Evolutionary conservation across 164 flowering plant genomes (phyloP), one percentile per base, ranked within the genome.

Genomic region (Amborella trichopoda): DNA sequence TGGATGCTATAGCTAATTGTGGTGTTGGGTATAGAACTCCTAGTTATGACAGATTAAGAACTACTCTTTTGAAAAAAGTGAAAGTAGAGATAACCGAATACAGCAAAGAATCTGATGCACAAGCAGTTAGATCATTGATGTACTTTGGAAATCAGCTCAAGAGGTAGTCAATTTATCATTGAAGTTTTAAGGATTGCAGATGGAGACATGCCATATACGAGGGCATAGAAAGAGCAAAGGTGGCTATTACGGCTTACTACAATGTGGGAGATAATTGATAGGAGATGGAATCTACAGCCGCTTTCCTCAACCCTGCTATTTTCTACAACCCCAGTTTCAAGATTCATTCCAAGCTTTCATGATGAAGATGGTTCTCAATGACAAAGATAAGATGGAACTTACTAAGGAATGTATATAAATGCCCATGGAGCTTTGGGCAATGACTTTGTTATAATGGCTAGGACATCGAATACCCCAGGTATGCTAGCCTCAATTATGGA

Each of bases 171-270:
- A 58, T n/a, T 41, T 79, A 32, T 64, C 76, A 43, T 79, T 50
- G 75, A 70, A 56, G 52, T 75, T 20, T 55, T 79, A 27, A 66
- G 86, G 62, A 68, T 73, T 26, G 80, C 75, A 36, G 83, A 75
- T 60, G 81, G 81, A 24, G 86, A 79, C 52, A 68, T 73, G 76
- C 83, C 91, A 57, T 82, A n/a, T 77, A 71, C 36, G 83, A 77
- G 60, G 83, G 72, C 39, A 68, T 82, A n/a, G 83, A 77, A 40
- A 71, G 68, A 64, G 83, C 81, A 40, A 82, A 82, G 59, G 20
- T 57, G 37, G 55, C 58, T 24, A 79, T 79, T 46, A 79, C 75
- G 62, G 46, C 51, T 22, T 68, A 71, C 57, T 81, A 72, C 44
- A 72, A 55, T 71, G 40, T 81, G 85, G 83, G 75, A 76, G 14